A percentile compares a stretch with the other conserved stretches of the same genome.
These are phyloP conservation scores for Mortierella sp. DNA, from an alignment of 371 early-diverging fungal genomes.

Conservation along the genomic window DNA sequence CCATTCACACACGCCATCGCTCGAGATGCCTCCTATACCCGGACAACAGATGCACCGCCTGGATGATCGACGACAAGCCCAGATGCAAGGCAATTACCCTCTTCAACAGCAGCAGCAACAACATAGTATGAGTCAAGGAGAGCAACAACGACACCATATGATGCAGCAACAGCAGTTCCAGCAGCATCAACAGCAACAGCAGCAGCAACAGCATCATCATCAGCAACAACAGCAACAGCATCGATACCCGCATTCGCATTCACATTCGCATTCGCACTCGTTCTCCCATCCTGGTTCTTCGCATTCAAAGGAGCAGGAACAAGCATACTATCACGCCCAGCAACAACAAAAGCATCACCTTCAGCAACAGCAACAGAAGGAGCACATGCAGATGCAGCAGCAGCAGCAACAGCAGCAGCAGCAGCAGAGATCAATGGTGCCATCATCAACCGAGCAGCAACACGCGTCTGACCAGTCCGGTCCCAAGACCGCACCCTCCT, in stretches of 20 bases:
- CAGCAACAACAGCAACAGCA: constrained; percentile 19
- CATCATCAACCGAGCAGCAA: background rate
- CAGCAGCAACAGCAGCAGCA: background rate
- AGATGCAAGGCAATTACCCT: background rate
- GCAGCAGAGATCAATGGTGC: background rate
- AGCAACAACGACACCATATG: constrained; percentile 13
- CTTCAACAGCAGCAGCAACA: background rate
- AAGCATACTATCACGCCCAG: constrained; percentile 9
- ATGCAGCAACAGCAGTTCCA: constrained; percentile 21
- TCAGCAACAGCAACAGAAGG: constrained; percentile 7
- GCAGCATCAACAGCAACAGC: constrained; percentile 18
- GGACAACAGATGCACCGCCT: constrained; percentile 47
- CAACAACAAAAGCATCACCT: background rate
- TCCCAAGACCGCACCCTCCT: background rate
- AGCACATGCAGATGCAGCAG: background rate
- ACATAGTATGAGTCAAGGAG: constrained; percentile 3
- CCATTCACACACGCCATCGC: constrained; percentile 54
- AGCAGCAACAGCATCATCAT: constrained; percentile 16
- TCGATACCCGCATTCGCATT: constrained; percentile 27
- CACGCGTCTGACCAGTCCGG: background rate
- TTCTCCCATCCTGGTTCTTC: background rate
- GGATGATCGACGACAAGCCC: constrained; percentile 37
- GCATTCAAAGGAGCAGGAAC: constrained; percentile 15
- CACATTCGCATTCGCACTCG: constrained; percentile 22
- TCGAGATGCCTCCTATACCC: constrained; percentile 56